phyloP scores from a whole-genome alignment of 768 basidiomycete species.

The Ephemerocybe angulata region DNA sequence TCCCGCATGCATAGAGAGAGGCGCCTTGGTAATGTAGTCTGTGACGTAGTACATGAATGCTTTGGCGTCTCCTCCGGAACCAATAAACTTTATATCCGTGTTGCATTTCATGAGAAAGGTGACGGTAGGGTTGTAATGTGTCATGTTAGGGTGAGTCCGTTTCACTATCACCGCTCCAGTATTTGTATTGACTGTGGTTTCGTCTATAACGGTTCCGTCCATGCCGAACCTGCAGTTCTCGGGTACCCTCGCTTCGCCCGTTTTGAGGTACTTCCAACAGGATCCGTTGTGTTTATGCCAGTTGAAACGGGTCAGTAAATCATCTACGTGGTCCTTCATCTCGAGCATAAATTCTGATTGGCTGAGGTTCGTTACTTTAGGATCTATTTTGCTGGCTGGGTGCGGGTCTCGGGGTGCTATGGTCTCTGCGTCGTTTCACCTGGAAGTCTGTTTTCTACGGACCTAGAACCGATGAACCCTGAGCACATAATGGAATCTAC shows the following conservation, averaged over 20 bases:
- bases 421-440: too few species aligned
- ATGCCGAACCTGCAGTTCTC: neutral
- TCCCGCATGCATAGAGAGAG: slow-evolving; percentile 5
- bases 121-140: neutral
- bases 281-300: neutral
- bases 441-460: too few species aligned
- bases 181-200: neutral
- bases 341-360: neutral
- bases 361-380: neutral
- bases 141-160: neutral
- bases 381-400: neutral
- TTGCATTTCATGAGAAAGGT: slow-evolving; percentile 6
- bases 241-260: neutral
- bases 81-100: slow-evolving; percentile 9
- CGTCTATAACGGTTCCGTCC: neutral
- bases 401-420: too few species aligned
- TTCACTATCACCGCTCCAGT: neutral
- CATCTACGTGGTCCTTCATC: neutral
- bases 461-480: neutral
- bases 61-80: slow-evolving; percentile 1
- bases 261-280: neutral
- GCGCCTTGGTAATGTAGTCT: slow-evolving; percentile 11
- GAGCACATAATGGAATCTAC: neutral
- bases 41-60: slow-evolving; percentile 13
- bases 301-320: neutral